A percentile compares a stretch with the other conserved stretches of the same genome.
phyloP scores from a whole-genome alignment of 2,329 filamentous ascomycete genomes.

The Alternaria angustiovoidea region DNA sequence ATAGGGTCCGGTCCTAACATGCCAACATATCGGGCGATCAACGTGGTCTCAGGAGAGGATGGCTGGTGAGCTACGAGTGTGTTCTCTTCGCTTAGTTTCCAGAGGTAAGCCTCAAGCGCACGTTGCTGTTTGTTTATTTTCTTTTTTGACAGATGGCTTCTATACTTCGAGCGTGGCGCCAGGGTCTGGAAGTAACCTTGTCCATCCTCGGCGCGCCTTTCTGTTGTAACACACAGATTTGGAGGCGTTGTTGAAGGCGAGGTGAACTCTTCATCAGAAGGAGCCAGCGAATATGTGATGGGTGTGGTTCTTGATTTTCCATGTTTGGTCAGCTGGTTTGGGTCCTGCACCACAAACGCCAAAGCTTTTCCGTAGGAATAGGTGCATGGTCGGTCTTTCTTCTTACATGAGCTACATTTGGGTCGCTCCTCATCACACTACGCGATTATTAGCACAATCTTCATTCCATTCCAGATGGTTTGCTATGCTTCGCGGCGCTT shows the following conservation, averaged over 20 bases:
- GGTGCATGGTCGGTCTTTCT: constrained; percentile 38
- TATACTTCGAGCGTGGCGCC: constrained; percentile 22
- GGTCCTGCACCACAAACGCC: constrained; percentile 39
- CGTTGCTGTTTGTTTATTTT: constrained; percentile 19
- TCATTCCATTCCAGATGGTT: background rate
- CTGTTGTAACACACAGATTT: constrained; percentile 27
- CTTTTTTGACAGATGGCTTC: constrained; percentile 22
- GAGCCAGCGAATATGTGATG: constrained; percentile 21
- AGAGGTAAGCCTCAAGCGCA: constrained; percentile 26
- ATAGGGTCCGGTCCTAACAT: constrained; percentile 29
- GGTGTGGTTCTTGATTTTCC: constrained; percentile 31
- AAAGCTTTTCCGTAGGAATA: constrained; percentile 40
- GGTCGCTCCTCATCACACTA: constrained; percentile 44
- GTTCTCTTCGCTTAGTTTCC: constrained; percentile 18
- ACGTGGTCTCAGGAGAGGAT: constrained; percentile 25
- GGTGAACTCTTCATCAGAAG: background rate
- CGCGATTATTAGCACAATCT: background rate
- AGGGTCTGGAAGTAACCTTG: constrained; percentile 41
- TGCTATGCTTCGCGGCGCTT: background rate
- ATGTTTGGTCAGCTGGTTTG: constrained; percentile 40
- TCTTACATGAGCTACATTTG: constrained; percentile 37
- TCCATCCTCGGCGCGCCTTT: constrained; percentile 29
- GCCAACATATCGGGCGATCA: constrained; percentile 33
- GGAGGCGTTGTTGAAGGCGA: constrained; percentile 16
- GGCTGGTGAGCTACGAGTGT: constrained; percentile 16